Base-by-base conservation (phyloP, 345 rosid genomes). In the Acer yangbiense region DNA sequence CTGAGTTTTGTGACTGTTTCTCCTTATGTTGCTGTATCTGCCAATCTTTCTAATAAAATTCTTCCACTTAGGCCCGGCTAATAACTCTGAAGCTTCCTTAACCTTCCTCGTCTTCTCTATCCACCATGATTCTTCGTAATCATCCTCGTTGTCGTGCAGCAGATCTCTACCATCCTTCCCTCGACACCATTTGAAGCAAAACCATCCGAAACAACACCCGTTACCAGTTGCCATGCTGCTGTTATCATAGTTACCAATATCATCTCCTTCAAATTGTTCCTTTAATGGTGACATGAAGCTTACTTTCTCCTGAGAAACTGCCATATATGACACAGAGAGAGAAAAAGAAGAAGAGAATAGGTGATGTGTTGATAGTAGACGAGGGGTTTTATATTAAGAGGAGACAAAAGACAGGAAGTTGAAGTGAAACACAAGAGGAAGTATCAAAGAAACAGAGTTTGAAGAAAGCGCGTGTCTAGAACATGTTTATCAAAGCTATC, bases 51-150 rank as follows among this genome's bases (percentile, higher is more conserved):
- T 86, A 0, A 87, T 77, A 48, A 85, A 80, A 57, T 74, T 90
- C 83, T 86, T 84, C 91, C 91, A 88, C 78, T 81, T 88, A 0
- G 90, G 91, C 69, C 94, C 92, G 2, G 90, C 90, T 32, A 76
- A 39, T 8, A 81, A 76, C 81, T 90, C 92, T 1, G 91, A 68
- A 12, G 46, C 46, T 75, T 86, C 90, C 84, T 80, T 90, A 77
- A 44, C 79, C 60, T 78, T 78, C 84, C 84, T 87, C 78, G 85
- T 27, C 72, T 82, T 81, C 65, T 12, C 64, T 73, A 43, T 63
- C 81, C 71, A 13, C 92, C 90, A 89, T 61, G 81, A 16, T 12
- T 78, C 84, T 9, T 65, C 13, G n/a, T 54, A 9, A 2, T 68
- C 81, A 11, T 71, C 74, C 54, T 77, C 70, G 7, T 65, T 62